Conservation (phyloP, 257 asterid genomes). For the Nicotiana undulata region DNA sequence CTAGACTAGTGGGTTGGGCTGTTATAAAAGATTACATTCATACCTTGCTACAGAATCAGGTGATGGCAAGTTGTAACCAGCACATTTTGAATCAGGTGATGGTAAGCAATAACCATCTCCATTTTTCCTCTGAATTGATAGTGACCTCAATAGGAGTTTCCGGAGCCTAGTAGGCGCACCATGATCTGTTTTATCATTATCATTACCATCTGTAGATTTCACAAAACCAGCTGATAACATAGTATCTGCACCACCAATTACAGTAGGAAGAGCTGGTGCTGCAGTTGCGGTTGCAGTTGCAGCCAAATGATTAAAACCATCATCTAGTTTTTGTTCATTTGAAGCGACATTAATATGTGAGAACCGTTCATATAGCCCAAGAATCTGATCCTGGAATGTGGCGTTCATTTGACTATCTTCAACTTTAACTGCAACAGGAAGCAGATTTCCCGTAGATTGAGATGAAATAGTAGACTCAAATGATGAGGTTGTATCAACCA, state of each 20-base stretch:
- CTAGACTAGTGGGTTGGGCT: too few relatives aligned
- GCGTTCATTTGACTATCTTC: conserved; percentile 9
- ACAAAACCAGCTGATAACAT: not conserved
- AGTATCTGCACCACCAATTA: not conserved
- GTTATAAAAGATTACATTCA: not conserved
- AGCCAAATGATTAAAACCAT: not conserved
- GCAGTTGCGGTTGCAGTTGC: not conserved
- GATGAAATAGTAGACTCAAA: conserved; percentile 29
- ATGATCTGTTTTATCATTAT: conserved; percentile 39
- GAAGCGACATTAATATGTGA: conserved; percentile 34
- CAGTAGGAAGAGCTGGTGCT: conserved; percentile 12
- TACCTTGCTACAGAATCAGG: conserved; percentile 80
- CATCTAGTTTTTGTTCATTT: conserved; percentile 13
- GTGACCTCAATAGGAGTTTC: conserved; percentile 58
- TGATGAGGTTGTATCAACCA: not conserved
- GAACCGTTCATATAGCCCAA: conserved; percentile 40
- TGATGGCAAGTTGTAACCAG: conserved; percentile 47
- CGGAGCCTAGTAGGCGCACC: conserved; percentile 16
- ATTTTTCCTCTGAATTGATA: conserved; percentile 38
- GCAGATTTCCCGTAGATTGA: conserved; percentile 41
- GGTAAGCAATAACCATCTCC: conserved; percentile 44
- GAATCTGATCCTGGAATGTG: conserved; percentile 17
- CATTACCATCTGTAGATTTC: conserved; percentile 13
- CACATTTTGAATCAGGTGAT: conserved; percentile 57
- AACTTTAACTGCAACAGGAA: conserved; percentile 39